Evolutionary conservation across 768 basidiomycete species (phyloP).

Genomic region (Trametes gibbosa): DNA sequence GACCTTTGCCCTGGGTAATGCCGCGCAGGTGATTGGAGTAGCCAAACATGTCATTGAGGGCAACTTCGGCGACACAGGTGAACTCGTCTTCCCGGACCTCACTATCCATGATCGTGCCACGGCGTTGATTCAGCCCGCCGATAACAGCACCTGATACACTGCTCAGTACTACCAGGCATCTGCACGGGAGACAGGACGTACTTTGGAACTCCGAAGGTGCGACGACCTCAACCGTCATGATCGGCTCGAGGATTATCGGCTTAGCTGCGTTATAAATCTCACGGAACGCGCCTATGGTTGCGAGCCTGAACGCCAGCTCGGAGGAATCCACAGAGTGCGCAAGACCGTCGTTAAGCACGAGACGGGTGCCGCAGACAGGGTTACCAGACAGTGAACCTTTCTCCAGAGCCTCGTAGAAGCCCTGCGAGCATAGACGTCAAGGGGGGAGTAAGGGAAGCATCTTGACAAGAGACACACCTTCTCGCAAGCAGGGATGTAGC

Average conservation of each 20-base stretch:
- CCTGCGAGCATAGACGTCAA: conserved; percentile 44
- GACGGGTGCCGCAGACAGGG: conserved; percentile 77
- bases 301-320: conserved; percentile 91
- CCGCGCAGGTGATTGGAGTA: conserved; percentile 93
- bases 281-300: conserved; percentile 88
- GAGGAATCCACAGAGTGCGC: conserved; percentile 95
- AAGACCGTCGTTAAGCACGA: conserved; percentile 89
- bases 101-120: conserved; percentile 92
- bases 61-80: conserved; percentile 85
- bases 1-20: conserved; percentile 96
- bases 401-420: conserved; percentile 91
- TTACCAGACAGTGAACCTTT: conserved; percentile 90
- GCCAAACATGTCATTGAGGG: conserved; percentile 97
- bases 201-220: conserved; percentile 97
- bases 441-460: background rate
- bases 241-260: conserved; percentile 90
- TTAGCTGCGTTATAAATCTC: conserved; percentile 78
- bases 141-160: conserved; percentile 70
- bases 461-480: conserved; percentile 50
- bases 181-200: conserved; percentile 28
- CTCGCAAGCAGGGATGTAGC: conserved; percentile 92
- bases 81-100: conserved; percentile 98
- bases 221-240: conserved; percentile 97
- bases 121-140: conserved; percentile 87
- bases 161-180: background rate